phyloP scores from a whole-genome alignment of 2,329 filamentous ascomycete genomes.

The Juglanconis sp. region DNA sequence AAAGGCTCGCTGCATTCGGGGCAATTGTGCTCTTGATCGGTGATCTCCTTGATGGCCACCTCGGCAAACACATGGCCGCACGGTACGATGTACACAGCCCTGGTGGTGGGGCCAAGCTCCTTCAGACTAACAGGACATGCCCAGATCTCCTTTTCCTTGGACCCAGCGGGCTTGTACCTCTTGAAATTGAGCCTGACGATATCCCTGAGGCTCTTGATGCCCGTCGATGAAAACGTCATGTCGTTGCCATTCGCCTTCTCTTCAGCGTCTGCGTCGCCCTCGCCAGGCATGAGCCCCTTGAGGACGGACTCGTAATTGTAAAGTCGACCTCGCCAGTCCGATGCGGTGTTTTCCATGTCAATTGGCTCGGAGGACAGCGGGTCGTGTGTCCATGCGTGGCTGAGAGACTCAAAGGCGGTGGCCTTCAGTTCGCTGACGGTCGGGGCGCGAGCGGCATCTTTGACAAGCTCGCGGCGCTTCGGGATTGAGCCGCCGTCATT shows the following conservation, averaged over 20 bases:
- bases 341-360: slow-evolving; percentile 68
- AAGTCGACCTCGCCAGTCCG: slow-evolving; percentile 74
- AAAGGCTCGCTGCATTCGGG: slow-evolving; percentile 76
- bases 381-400: slow-evolving; percentile 83
- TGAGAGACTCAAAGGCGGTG: slow-evolving; percentile 76
- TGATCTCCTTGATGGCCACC: slow-evolving; percentile 77
- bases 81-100: slow-evolving; percentile 84
- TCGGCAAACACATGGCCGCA: slow-evolving; percentile 95
- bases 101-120: slow-evolving; percentile 73
- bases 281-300: slow-evolving; percentile 52
- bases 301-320: slow-evolving; percentile 95
- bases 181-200: slow-evolving; percentile 83
- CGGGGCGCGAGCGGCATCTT: slow-evolving; percentile 79
- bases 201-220: slow-evolving; percentile 80
- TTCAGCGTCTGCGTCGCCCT: slow-evolving; percentile 59
- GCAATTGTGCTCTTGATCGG: slow-evolving; percentile 49
- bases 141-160: slow-evolving; percentile 57
- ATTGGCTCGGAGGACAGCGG: slow-evolving; percentile 79
- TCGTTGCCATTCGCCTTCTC: slow-evolving; percentile 40
- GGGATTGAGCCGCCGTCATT: slow-evolving; percentile 98
- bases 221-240: slow-evolving; percentile 43
- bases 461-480: slow-evolving; percentile 91
- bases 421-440: slow-evolving; percentile 87
- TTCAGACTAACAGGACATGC: slow-evolving; percentile 87
- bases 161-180: slow-evolving; percentile 28